Evolutionary conservation across 2,329 filamentous ascomycete species (phyloP).

Genomic region (Ophiocordyceps robertsii): DNA sequence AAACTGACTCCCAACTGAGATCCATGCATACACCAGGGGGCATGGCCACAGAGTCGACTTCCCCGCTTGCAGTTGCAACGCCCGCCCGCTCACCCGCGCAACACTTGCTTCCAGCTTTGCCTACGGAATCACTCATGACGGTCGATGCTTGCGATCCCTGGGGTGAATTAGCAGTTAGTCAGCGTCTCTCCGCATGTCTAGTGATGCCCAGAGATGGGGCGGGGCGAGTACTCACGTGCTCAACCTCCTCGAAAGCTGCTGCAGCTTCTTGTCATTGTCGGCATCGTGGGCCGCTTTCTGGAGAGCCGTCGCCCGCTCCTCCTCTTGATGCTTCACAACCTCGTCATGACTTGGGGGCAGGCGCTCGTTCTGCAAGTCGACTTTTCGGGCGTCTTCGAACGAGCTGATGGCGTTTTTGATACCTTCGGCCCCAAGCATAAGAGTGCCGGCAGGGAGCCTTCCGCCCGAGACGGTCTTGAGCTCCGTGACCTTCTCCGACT

Average conservation of each 20-base stretch:
- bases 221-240: constrained; percentile 58
- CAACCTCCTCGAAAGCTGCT: constrained; percentile 76
- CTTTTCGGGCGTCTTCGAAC: constrained; percentile 94
- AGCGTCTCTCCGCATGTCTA: background rate
- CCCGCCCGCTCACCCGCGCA: background rate
- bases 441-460: constrained; percentile 80
- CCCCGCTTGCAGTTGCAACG: background rate
- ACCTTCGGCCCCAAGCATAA: constrained; percentile 95
- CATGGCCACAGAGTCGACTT: background rate
- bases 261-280: constrained; percentile 80
- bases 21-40: background rate
- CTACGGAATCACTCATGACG: constrained; percentile 1
- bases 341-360: constrained; percentile 88
- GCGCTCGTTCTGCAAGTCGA: constrained; percentile 92
- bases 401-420: constrained; percentile 97
- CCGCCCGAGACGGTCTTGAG: constrained; percentile 94
- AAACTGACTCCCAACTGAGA: background rate
- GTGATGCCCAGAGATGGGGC: background rate
- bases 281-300: constrained; percentile 79
- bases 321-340: constrained; percentile 69
- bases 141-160: constrained; percentile 19
- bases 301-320: constrained; percentile 69
- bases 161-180: background rate
- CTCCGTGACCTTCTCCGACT: constrained; percentile 92
- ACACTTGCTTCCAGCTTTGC: background rate